Evolutionary conservation across 768 basidiomycete genomes (phyloP), one percentile per base, ranked within the genome.

Genomic region (Suillus weaverae): DNA sequence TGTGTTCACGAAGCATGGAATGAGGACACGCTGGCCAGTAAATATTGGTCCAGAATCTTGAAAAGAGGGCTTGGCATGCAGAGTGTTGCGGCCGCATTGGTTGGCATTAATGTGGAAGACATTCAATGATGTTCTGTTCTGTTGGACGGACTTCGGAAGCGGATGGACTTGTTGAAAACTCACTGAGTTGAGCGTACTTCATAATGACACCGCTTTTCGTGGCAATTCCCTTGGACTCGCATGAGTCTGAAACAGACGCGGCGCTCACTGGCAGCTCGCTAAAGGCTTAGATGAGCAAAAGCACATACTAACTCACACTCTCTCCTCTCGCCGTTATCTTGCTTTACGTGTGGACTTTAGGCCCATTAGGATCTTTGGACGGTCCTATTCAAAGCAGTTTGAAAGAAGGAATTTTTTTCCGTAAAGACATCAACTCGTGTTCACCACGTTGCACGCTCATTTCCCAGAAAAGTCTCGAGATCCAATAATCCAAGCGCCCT

Each of bases 391-490:
- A 57, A 66, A 66, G 65, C 41, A 63, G 51, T 46, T 50, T 56
- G 39, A 61, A 64, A 61, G 62, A 51, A 43, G 48, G 60, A 53
- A 60, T 54, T 51, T 62, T 51, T 62, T 33, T 72, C 65, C 75
- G 76, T 76, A 76, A 77, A 71, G 72, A 69, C 64, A 73, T 76
- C 74, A 80, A 85, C 88, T 88, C 89, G 89, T 90, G 89, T 87
- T 81, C 71, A 81, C 82, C 89, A 91, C 89, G 89, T 90, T 90
- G 83, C 79, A 39, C 80, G 77, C 74, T 79, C 74, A 77, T 83
- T 70, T 75, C 77, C 73, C 66, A 74, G 41, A 20, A 60, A 63
- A 63, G 13, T 30, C 41, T 63, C 41, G 41, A 63, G 61, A 46
- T 79, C 75, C 68, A 61, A 57, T 62, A 67, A 76, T 76, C 74